Conservation (phyloP, 768 basidiomycete genomes). For the Tricholoma matsutake region DNA sequence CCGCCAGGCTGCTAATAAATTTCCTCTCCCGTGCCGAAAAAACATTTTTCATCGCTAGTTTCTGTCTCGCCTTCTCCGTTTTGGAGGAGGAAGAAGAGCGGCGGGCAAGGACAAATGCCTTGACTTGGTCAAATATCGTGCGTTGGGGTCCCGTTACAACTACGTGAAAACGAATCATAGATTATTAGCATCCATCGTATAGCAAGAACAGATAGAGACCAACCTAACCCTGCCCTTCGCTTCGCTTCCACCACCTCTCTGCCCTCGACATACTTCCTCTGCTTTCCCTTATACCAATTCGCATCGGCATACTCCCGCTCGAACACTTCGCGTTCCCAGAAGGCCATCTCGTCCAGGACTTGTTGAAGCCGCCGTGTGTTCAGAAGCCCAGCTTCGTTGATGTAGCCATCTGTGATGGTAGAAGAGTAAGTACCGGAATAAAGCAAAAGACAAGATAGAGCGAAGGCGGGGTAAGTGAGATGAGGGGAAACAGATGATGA, state of each 20-base stretch:
- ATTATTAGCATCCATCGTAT: not conserved
- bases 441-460: not conserved
- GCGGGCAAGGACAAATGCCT: constrained; percentile 64
- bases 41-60: constrained; percentile 69
- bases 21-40: constrained; percentile 78
- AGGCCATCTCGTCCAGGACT: constrained; percentile 83
- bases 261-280: constrained; percentile 65
- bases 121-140: constrained; percentile 75
- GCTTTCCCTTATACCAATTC: constrained; percentile 95
- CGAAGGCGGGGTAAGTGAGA: not conserved
- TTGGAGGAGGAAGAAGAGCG: constrained; percentile 31
- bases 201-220: constrained; percentile 23
- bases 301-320: constrained; percentile 87
- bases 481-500: not conserved
- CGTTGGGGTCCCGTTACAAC: constrained; percentile 76
- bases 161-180: constrained; percentile 10
- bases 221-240: constrained; percentile 55
- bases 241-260: constrained; percentile 59
- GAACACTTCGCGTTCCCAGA: constrained; percentile 88
- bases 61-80: constrained; percentile 22
- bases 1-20: constrained; percentile 75
- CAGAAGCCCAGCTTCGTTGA: constrained; percentile 88
- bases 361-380: constrained; percentile 77
- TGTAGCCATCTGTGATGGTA: constrained; percentile 71
- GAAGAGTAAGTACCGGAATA: not conserved